Percentiles rank a stretch among this genome's conserved stretches.
phyloP scores from a whole-genome alignment of 2,329 filamentous ascomycete species.

The Alternaria triticimaculans region DNA sequence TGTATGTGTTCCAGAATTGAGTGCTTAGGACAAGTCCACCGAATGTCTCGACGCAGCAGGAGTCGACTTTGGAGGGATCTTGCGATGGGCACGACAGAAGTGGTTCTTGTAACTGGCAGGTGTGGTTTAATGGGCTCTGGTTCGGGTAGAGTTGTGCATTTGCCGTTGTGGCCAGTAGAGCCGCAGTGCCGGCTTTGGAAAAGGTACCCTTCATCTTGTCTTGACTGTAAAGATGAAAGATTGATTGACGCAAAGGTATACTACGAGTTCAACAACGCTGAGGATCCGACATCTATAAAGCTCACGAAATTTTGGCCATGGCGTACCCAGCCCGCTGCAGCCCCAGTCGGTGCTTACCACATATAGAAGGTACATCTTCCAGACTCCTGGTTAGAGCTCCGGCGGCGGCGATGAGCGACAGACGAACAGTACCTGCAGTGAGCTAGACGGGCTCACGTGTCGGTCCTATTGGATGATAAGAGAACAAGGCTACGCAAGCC shows the following conservation, averaged over 20 bases:
- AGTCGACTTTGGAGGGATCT: slow-evolving; percentile 56
- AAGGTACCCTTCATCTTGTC: slow-evolving; percentile 31
- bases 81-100: slow-evolving; percentile 44
- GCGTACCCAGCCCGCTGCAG: background rate
- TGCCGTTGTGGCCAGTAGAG: slow-evolving; percentile 28
- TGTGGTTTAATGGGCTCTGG: slow-evolving; percentile 62
- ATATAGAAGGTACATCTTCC: slow-evolving; percentile 38
- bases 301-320: slow-evolving; percentile 14
- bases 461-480: slow-evolving; percentile 36
- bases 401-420: slow-evolving; percentile 29
- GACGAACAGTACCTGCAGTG: slow-evolving; percentile 35
- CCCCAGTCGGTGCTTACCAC: slow-evolving; percentile 33
- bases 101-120: slow-evolving; percentile 56
- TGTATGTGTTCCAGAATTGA: slow-evolving; percentile 71
- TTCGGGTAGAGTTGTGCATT: slow-evolving; percentile 54
- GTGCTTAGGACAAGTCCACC: slow-evolving; percentile 68
- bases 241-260: slow-evolving; percentile 1
- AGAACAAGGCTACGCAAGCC: slow-evolving; percentile 31
- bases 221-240: background rate
- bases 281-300: background rate
- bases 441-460: slow-evolving; percentile 38
- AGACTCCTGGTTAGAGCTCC: slow-evolving; percentile 11
- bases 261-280: background rate
- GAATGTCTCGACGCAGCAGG: slow-evolving; percentile 70
- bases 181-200: slow-evolving; percentile 20